Evolutionary conservation across 331 rosid genomes (phyloP).

Genomic region (Rosa hybrid): DNA sequence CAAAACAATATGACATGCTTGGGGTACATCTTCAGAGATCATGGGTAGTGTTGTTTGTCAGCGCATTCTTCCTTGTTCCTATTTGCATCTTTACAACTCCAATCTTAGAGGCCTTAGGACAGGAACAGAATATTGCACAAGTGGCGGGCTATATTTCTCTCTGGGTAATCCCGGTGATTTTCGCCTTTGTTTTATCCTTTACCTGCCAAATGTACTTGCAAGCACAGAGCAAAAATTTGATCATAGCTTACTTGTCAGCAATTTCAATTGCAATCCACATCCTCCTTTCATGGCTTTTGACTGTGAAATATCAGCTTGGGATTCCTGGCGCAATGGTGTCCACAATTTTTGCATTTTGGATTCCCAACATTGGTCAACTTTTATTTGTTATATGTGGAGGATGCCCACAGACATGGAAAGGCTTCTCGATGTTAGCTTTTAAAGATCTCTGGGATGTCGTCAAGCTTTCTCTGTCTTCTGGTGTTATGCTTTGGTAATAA

Average conservation of each 20-base stretch:
- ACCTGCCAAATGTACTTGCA: slow-evolving; percentile 68
- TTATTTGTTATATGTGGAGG: slow-evolving; percentile 40
- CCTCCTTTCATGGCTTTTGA: slow-evolving; percentile 55
- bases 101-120: slow-evolving; percentile 48
- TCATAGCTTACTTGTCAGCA: slow-evolving; percentile 54
- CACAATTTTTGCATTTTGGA: slow-evolving; percentile 47
- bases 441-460: slow-evolving; percentile 56
- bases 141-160: slow-evolving; percentile 50
- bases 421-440: slow-evolving; percentile 55
- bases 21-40: slow-evolving; percentile 72
- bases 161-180: slow-evolving; percentile 48
- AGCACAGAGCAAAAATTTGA: slow-evolving; percentile 59
- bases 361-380: slow-evolving; percentile 54
- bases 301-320: slow-evolving; percentile 49
- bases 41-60: slow-evolving; percentile 49
- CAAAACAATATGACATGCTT: slow-evolving; percentile 54
- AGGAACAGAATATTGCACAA: slow-evolving; percentile 42
- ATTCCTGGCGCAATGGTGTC: slow-evolving; percentile 57
- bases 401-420: slow-evolving; percentile 62
- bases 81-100: slow-evolving; percentile 50
- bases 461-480: slow-evolving; percentile 63
- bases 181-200: slow-evolving; percentile 41
- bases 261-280: slow-evolving; percentile 42
- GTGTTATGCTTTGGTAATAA: slow-evolving; percentile 61
- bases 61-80: slow-evolving; percentile 43